These are phyloP conservation scores for Penicillium polonicum DNA, from an alignment of 2,329 filamentous ascomycete species.

Conservation along the genomic window DNA sequence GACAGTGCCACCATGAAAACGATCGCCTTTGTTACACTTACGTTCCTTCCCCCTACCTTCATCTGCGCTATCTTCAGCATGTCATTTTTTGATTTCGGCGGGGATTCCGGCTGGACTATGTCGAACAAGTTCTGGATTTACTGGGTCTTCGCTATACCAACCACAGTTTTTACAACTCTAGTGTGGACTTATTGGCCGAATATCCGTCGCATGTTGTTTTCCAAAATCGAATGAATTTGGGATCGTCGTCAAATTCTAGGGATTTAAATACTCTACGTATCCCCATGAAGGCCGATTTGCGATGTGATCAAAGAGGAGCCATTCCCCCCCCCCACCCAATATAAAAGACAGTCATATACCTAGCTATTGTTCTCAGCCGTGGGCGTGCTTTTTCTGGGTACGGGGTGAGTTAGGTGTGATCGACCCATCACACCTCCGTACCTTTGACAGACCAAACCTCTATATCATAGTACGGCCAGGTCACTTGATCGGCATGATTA, in stretches of 20 bases:
- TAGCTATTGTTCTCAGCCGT: neutral
- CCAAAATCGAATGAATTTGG: neutral
- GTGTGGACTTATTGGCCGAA: slow-evolving; percentile 22
- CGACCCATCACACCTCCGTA: slow-evolving; percentile 18
- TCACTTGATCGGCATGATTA: slow-evolving; percentile 12
- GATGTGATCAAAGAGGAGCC: neutral
- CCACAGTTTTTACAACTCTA: slow-evolving; percentile 18
- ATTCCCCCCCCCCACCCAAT: too few species aligned
- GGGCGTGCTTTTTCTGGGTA: neutral
- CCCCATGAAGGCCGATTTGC: neutral
- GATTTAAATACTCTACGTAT: neutral
- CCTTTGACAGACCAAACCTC: slow-evolving; percentile 17
- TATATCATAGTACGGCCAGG: neutral
- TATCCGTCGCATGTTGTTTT: neutral
- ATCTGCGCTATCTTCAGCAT: slow-evolving; percentile 42
- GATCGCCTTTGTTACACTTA: slow-evolving; percentile 50
- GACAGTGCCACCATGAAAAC: slow-evolving; percentile 56
- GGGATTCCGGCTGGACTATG: slow-evolving; percentile 19
- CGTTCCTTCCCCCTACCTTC: slow-evolving; percentile 55
- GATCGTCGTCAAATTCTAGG: neutral
- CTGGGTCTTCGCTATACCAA: slow-evolving; percentile 30
- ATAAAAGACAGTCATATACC: neutral
- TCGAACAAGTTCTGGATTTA: slow-evolving; percentile 33
- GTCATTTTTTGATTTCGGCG: slow-evolving; percentile 33
- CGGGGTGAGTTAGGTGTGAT: slow-evolving; percentile 12